Evolutionary conservation across 1,139 yeast species (phyloP).

Genomic region (Diutina sp.): DNA sequence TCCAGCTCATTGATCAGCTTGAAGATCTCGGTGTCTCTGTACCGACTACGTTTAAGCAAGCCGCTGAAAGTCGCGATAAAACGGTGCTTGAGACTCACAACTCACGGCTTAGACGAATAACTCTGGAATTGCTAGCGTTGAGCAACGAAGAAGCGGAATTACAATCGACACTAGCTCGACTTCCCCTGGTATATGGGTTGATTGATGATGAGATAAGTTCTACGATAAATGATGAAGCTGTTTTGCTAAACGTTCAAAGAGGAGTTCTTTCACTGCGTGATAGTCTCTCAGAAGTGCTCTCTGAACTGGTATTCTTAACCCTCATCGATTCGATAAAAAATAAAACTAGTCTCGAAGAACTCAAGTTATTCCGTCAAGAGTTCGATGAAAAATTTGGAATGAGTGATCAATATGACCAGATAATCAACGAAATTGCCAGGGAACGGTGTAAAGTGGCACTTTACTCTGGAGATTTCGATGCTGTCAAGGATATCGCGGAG

Average conservation of each 20-base stretch:
- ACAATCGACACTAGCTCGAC: neutral
- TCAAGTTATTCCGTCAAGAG: neutral
- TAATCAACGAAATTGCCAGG: neutral
- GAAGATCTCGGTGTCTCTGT: neutral
- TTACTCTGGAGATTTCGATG: neutral
- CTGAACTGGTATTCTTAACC: neutral
- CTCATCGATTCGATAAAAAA: neutral
- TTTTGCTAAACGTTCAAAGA: too few species aligned
- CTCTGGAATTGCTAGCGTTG: neutral
- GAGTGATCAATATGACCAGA: neutral
- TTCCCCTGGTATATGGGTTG: neutral
- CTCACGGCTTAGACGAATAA: neutral
- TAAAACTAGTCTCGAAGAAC: neutral
- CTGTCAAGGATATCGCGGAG: neutral
- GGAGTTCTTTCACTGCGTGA: neutral
- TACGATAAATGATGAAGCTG: neutral
- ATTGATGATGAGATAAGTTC: neutral
- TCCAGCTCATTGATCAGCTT: neutral
- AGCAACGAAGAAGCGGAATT: neutral
- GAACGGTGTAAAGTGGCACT: neutral
- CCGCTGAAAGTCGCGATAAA: neutral
- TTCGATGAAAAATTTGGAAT: neutral
- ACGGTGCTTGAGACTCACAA: neutral
- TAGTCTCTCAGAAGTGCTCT: neutral
- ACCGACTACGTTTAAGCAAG: neutral